Evolutionary conservation across 257 asterid species (phyloP).

Genomic region (Solanum microdontum): DNA sequence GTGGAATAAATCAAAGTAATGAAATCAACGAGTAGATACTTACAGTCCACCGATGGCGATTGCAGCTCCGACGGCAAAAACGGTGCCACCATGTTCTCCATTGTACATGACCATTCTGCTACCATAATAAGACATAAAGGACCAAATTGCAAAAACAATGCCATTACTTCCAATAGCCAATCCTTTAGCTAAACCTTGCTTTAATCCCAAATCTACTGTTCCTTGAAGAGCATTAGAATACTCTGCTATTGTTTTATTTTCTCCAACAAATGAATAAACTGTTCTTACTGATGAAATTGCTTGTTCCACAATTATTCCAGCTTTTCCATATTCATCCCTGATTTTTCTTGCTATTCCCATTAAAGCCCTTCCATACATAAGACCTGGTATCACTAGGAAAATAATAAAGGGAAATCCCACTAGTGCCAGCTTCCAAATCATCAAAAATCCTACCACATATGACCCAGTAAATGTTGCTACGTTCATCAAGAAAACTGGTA

Average conservation of each 20-base stretch:
- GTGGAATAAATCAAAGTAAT: too few relatives aligned
- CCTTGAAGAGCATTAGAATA: constrained; percentile 72
- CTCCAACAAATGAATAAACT: constrained; percentile 80
- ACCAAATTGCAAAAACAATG: constrained; percentile 70
- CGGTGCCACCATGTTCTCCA: constrained; percentile 70
- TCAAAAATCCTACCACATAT: constrained; percentile 46
- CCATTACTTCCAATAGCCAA: constrained; percentile 85
- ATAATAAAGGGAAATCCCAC: constrained; percentile 67
- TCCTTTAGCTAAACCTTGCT: constrained; percentile 87
- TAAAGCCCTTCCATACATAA: constrained; percentile 69
- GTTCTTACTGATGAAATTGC: constrained; percentile 78
- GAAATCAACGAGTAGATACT: background rate
- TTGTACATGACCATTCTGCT: constrained; percentile 81
- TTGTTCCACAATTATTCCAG: constrained; percentile 57
- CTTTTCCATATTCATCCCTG: constrained; percentile 59
- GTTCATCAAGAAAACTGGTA: constrained; percentile 72
- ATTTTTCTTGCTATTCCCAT: constrained; percentile 53
- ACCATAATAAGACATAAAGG: constrained; percentile 73
- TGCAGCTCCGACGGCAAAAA: constrained; percentile 80
- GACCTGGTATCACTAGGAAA: constrained; percentile 67
- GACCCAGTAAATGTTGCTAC: constrained; percentile 53
- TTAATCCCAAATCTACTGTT: constrained; percentile 49
- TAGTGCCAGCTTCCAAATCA: constrained; percentile 67
- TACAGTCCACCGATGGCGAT: constrained; percentile 89
- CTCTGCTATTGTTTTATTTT: constrained; percentile 32